Evolutionary conservation across 306 rosid genomes (phyloP), one percentile per base, ranked within the genome.

Genomic region (Macrotyloma uniflorum): DNA sequence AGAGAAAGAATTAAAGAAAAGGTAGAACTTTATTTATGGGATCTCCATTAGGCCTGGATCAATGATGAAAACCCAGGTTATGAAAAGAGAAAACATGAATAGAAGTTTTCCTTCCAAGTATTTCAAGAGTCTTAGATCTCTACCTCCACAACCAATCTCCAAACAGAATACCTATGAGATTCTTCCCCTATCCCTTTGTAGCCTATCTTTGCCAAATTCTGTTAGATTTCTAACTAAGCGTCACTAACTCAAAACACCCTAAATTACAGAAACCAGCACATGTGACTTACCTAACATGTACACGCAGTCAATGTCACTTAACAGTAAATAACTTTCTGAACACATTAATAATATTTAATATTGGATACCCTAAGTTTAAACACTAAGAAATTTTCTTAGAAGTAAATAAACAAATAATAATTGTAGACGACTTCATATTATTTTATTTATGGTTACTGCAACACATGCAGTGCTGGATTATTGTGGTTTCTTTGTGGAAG

Each of bases 401-500:
- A 66, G 19, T 11, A 66, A 38, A 66, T 66, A 38, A 66, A 38
- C 47, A 9, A 66, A 40, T 40, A 36, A 66, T 20, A 66, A 14
- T 18, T 50, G 40, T 73, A 73, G 75, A 42, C 22, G 23, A 32
- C 26, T 63, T 42, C 42, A 24, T 45, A 26, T 61, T 15, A 74
- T 58, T 74, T 75, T 58, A 36, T 75, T 45, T 30, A 40, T 63
- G 24, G 57, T 9, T 26, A 57, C 33, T 16, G n/a, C 63, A 30
- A 71, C 38, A 8, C 67, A 36, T 65, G 12, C 58, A 24, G 16
- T 46, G 54, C 61, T 59, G 58, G 64, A 50, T 76, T 67, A 28
- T 59, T 49, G 20, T 49, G 54, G 72, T 81, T 75, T 67, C 64
- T 72, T 49, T 32, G 2, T 67, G 26, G 68, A 51, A 58, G 32